Conservation (phyloP, 2,329 filamentous ascomycete species). For the Cladosporium sp. region DNA sequence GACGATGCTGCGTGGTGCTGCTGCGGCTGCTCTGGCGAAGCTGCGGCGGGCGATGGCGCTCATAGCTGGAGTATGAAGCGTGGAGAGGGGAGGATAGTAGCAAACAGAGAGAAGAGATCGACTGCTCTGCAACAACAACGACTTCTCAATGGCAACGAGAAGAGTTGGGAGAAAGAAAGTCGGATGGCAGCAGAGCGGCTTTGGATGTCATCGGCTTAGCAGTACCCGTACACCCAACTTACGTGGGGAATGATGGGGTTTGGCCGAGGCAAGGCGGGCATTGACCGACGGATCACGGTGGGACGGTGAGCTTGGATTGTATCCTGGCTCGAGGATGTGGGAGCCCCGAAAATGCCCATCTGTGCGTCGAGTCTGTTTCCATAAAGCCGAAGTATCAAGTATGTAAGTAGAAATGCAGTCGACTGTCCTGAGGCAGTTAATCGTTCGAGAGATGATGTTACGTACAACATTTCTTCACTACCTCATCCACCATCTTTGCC, state of each 20-base stretch:
- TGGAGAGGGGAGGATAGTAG: background rate
- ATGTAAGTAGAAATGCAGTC: background rate
- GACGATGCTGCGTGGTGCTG: conserved; percentile 28
- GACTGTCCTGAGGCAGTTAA: background rate
- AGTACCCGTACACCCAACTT: too few relatives aligned
- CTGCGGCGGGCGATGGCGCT: conserved; percentile 44
- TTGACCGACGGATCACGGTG: background rate
- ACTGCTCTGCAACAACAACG: background rate
- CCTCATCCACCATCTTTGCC: too few relatives aligned
- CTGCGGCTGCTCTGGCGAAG: conserved; percentile 35
- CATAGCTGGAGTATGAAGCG: conserved; percentile 27
- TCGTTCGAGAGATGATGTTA: background rate
- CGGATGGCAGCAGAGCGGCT: background rate
- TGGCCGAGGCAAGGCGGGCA: conserved; percentile 1
- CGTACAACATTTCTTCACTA: background rate
- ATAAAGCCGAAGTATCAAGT: background rate
- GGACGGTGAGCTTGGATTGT: background rate
- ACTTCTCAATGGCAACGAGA: conserved; percentile 2
- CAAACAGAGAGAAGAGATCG: background rate
- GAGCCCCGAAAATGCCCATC: background rate
- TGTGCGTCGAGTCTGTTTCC: background rate
- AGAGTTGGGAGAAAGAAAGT: background rate
- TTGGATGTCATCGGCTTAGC: background rate
- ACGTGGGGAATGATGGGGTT: background rate
- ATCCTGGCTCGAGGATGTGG: background rate